A percentile compares a stretch with the other conserved stretches of the same genome.
Evolutionary conservation across 2,329 filamentous ascomycete genomes (phyloP).

Genomic region (Arthrobotrys iridis): DNA sequence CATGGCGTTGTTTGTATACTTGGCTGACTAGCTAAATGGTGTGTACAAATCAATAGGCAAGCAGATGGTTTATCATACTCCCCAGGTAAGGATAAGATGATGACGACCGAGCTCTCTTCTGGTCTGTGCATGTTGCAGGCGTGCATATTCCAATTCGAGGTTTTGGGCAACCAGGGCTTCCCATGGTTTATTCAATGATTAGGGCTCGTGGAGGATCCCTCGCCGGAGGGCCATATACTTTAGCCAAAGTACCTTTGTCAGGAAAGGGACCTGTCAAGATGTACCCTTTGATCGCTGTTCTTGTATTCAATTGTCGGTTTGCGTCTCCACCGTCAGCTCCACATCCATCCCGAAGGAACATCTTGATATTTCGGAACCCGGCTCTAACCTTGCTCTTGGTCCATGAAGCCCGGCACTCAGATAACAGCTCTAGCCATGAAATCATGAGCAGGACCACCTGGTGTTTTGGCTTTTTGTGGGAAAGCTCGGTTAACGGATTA

Average conservation of each 20-base stretch:
- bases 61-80: constrained; percentile 70
- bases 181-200: constrained; percentile 40
- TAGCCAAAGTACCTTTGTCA: constrained; percentile 32
- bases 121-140: constrained; percentile 49
- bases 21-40: constrained; percentile 33
- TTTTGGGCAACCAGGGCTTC: constrained; percentile 46
- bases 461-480: constrained; percentile 10
- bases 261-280: constrained; percentile 36
- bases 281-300: constrained; percentile 15
- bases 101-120: constrained; percentile 43
- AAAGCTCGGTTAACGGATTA: constrained; percentile 30
- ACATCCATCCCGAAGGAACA: constrained; percentile 12
- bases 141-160: constrained; percentile 26
- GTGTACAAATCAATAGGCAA: constrained; percentile 64
- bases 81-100: constrained; percentile 55
- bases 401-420: constrained; percentile 3
- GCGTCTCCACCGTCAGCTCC: constrained; percentile 19
- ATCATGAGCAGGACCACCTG: background rate
- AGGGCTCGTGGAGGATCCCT: constrained; percentile 21
- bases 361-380: constrained; percentile 37
- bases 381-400: constrained; percentile 9
- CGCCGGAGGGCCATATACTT: constrained; percentile 16
- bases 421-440: constrained; percentile 22
- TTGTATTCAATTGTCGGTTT: constrained; percentile 8
- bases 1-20: constrained; percentile 21